These are phyloP conservation scores for Ilyonectria robusta DNA, from an alignment of 2,329 filamentous ascomycete species.

Conservation along the genomic window DNA sequence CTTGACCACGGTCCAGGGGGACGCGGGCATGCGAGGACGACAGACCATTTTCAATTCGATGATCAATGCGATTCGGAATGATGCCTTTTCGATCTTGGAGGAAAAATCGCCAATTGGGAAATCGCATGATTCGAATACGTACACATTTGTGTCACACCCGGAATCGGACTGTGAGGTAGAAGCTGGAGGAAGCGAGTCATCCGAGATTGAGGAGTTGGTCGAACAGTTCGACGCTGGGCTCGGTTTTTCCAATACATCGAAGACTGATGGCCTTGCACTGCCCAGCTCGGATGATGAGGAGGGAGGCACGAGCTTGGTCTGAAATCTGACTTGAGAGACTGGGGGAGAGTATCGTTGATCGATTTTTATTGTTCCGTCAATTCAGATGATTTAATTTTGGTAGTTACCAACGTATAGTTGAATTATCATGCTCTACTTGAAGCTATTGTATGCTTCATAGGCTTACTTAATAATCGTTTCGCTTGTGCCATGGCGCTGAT, in stretches of 20 bases:
- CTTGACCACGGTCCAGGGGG: slow-evolving; percentile 35
- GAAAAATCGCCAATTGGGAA: slow-evolving; percentile 47
- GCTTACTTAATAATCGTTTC: slow-evolving; percentile 52
- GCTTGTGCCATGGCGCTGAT: slow-evolving; percentile 57
- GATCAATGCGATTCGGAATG: slow-evolving; percentile 44
- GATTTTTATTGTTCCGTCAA: not conserved
- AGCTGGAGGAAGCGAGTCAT: slow-evolving; percentile 17
- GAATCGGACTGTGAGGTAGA: slow-evolving; percentile 33
- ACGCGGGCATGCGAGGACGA: slow-evolving; percentile 19
- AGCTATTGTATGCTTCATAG: not conserved
- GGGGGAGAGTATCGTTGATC: not conserved
- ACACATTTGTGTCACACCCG: slow-evolving; percentile 30
- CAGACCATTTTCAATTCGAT: slow-evolving; percentile 47
- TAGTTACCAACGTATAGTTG: slow-evolving; percentile 16
- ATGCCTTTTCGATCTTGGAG: slow-evolving; percentile 47
- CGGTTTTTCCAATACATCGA: slow-evolving; percentile 12
- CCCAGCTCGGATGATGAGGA: slow-evolving; percentile 40
- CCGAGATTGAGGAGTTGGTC: slow-evolving; percentile 34
- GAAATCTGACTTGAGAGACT: not conserved
- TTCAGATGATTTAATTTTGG: not conserved
- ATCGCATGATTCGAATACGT: slow-evolving; percentile 51
- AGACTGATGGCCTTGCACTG: slow-evolving; percentile 3
- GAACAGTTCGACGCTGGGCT: slow-evolving; percentile 30
- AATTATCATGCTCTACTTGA: not conserved
- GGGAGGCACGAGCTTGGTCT: slow-evolving; percentile 25